phyloP scores from a whole-genome alignment of 192 early-diverging fungal genomes.

The Pilobolus umbonatus region DNA sequence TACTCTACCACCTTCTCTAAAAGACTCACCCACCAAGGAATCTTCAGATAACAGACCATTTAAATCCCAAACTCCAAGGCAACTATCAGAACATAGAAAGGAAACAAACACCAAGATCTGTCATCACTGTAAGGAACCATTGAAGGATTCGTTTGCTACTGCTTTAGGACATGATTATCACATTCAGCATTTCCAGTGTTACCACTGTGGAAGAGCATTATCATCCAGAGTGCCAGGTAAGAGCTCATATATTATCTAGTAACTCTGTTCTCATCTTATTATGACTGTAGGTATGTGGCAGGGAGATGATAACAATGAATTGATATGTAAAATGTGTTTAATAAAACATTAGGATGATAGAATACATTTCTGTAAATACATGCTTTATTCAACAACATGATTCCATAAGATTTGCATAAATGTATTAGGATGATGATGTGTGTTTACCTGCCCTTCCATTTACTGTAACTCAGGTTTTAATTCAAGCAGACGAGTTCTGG shows the following conservation, averaged over 20 bases:
- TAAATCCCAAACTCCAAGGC: not conserved
- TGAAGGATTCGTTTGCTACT: conserved; percentile 21
- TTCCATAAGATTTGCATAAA: no score
- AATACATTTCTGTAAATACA: no score
- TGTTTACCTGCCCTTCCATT: no score
- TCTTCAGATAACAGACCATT: not conserved
- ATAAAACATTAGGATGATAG: conserved; percentile 11
- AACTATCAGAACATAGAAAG: not conserved
- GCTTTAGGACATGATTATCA: conserved; percentile 33
- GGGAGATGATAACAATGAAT: conserved; percentile 2
- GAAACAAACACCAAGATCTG: conserved; percentile 23
- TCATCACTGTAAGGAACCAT: conserved; percentile 9
- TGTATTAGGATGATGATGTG: no score
- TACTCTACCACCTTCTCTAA: no score
- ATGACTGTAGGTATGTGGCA: conserved; percentile 17
- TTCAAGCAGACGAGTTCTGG: conserved; percentile 27
- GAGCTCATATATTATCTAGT: not conserved
- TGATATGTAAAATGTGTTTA: conserved; percentile 17
- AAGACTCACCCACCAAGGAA: not conserved
- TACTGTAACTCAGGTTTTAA: conserved; percentile 26
- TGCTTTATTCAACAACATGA: no score
- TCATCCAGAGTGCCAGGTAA: conserved; percentile 37
- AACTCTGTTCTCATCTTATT: not conserved
- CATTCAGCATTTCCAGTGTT: conserved; percentile 30
- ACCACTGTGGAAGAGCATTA: conserved; percentile 18